Evolutionary conservation across 2,329 filamentous ascomycete species (phyloP).

Genomic region (Phyllosticta citriasiana): DNA sequence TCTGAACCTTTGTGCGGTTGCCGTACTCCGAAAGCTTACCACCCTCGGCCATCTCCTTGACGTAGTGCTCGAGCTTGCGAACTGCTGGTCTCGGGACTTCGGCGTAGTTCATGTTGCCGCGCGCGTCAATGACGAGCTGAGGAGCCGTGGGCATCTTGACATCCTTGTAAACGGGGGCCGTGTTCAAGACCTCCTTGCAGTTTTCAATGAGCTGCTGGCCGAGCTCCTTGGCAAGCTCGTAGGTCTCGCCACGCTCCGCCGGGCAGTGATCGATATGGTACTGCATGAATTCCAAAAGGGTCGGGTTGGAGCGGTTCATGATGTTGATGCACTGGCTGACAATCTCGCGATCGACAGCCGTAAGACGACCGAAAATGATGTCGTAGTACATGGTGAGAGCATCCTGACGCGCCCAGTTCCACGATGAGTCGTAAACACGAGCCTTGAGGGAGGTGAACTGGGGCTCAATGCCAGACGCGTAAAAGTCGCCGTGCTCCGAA

Average conservation of each 20-base stretch:
- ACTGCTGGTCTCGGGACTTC: constrained; percentile 80
- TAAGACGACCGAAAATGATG: constrained; percentile 91
- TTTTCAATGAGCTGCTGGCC: constrained; percentile 92
- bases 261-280: constrained; percentile 99
- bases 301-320: constrained; percentile 97
- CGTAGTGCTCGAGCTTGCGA: constrained; percentile 95
- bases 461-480: constrained; percentile 87
- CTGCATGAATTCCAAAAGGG: constrained; percentile 96
- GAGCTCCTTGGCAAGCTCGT: constrained; percentile 92
- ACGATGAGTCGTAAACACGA: constrained; percentile 92
- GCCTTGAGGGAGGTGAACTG: constrained; percentile 91
- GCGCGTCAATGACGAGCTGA: constrained; percentile 81
- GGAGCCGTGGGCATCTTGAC: constrained; percentile 86
- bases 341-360: constrained; percentile 92
- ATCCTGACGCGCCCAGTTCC: constrained; percentile 99
- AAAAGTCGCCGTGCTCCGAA: constrained; percentile 91
- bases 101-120: constrained; percentile 85
- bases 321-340: constrained; percentile 97
- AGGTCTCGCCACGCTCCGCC: constrained; percentile 91
- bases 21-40: constrained; percentile 98
- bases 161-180: constrained; percentile 89
- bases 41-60: constrained; percentile 95
- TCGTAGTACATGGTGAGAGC: constrained; percentile 98
- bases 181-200: constrained; percentile 81
- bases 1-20: constrained; percentile 96